Evolutionary conservation across 306 rosid genomes (phyloP).

Genomic region (Lathyrus tuberosus): DNA sequence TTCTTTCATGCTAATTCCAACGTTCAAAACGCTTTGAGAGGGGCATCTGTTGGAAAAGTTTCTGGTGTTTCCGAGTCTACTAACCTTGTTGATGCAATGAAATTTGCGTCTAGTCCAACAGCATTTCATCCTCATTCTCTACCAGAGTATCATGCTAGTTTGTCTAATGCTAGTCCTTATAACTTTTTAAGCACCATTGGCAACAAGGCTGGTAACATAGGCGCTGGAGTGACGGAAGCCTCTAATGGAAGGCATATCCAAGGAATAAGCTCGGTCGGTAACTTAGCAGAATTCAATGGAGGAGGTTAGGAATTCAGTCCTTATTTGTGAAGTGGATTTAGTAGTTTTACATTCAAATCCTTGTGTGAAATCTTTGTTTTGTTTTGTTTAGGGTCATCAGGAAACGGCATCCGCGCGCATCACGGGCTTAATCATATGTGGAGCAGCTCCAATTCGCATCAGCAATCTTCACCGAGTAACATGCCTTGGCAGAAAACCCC

Average conservation of each 20-base stretch:
- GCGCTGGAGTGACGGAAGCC: constrained; percentile 55
- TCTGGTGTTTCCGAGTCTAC: constrained; percentile 50
- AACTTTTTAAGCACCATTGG: constrained; percentile 46
- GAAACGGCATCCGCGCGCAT: constrained; percentile 59
- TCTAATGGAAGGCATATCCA: constrained; percentile 53
- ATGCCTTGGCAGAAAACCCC: constrained; percentile 70
- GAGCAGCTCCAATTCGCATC: constrained; percentile 64
- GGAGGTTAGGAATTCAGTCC: constrained; percentile 51
- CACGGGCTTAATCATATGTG: constrained; percentile 61
- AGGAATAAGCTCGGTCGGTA: constrained; percentile 55
- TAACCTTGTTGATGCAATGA: constrained; percentile 52
- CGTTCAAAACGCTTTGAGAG: constrained; percentile 50
- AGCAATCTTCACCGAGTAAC: constrained; percentile 62
- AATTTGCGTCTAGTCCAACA: constrained; percentile 52
- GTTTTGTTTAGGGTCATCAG: constrained; percentile 47
- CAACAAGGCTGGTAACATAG: constrained; percentile 48
- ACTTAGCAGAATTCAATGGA: constrained; percentile 57
- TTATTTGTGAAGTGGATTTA: neutral
- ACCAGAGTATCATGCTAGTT: constrained; percentile 63
- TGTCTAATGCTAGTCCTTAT: constrained; percentile 55
- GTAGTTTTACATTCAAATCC: neutral
- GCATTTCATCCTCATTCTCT: constrained; percentile 70
- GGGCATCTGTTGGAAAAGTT: constrained; percentile 50
- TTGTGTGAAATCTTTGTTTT: constrained; percentile 24
- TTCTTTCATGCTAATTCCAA: constrained; percentile 54